These are phyloP conservation scores for Talaromyces marneffei DNA, from an alignment of 2,329 filamentous ascomycete species.

Conservation along the genomic window DNA sequence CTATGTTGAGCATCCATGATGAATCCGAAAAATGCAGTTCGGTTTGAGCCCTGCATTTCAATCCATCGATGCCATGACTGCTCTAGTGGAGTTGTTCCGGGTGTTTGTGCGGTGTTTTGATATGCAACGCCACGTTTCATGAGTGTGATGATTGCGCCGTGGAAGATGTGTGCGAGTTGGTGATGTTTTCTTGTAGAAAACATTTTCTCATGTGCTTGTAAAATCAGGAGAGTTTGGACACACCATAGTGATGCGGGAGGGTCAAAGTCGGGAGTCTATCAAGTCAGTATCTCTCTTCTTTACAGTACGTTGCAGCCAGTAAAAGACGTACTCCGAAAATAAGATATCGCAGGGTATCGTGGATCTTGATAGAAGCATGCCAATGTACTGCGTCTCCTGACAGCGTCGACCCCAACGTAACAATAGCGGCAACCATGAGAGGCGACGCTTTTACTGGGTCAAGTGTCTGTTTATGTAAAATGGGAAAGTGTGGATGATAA, in stretches of 20 bases:
- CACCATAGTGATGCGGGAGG: constrained; percentile 26
- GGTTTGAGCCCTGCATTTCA: constrained; percentile 22
- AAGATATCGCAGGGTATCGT: constrained; percentile 22
- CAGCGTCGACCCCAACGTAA: constrained; percentile 23
- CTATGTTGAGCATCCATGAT: constrained; percentile 28
- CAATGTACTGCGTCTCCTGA: constrained; percentile 20
- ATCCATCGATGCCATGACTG: constrained; percentile 24
- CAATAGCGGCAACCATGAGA: constrained; percentile 23
- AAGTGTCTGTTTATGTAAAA: constrained; percentile 22
- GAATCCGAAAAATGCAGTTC: constrained; percentile 26
- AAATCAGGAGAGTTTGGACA: constrained; percentile 23
- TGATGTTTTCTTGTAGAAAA: constrained; percentile 25
- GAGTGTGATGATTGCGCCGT: constrained; percentile 26
- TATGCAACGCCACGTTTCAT: constrained; percentile 24
- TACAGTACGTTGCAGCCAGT: too few relatives aligned
- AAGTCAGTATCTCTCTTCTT: not conserved
- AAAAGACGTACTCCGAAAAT: constrained; percentile 19
- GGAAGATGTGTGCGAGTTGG: constrained; percentile 26
- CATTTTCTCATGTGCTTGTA: constrained; percentile 25
- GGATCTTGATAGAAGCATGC: constrained; percentile 18
- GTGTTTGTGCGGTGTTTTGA: not conserved
- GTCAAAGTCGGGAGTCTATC: constrained; percentile 20
- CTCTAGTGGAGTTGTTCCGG: constrained; percentile 12
- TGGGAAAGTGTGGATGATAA: constrained; percentile 27
- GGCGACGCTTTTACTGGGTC: constrained; percentile 17